Evolutionary conservation across 2,329 filamentous ascomycete species (phyloP).

Genomic region (Aspergillus brunneoviolaceus): DNA sequence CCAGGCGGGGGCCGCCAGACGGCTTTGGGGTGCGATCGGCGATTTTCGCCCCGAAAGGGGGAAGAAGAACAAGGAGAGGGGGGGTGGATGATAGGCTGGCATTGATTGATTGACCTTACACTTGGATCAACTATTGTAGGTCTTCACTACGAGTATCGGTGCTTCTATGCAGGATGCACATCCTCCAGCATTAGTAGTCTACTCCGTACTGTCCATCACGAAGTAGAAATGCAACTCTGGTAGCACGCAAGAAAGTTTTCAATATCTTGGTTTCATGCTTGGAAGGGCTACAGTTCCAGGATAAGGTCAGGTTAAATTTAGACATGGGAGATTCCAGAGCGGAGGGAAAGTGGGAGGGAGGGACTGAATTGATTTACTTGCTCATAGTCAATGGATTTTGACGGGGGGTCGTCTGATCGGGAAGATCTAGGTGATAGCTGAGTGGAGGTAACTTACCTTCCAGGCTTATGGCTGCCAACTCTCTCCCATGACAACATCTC

Average conservation of each 20-base stretch:
- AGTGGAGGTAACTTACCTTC: too few relatives aligned
- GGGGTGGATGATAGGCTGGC: constrained; percentile 12
- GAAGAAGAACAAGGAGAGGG: neutral
- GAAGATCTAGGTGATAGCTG: too few relatives aligned
- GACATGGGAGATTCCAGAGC: too few relatives aligned
- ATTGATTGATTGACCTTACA: constrained; percentile 10
- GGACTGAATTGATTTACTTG: neutral
- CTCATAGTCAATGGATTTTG: neutral
- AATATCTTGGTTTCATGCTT: neutral
- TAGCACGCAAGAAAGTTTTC: neutral
- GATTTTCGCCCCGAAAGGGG: neutral
- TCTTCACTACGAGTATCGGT: constrained; percentile 4
- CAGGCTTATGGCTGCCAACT: neutral
- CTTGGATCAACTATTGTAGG: constrained; percentile 1
- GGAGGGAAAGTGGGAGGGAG: neutral
- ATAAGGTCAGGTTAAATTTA: neutral
- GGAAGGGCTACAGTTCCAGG: neutral
- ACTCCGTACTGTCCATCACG: too few relatives aligned
- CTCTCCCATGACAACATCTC: constrained; percentile 3
- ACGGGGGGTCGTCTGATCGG: neutral
- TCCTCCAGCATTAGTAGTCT: neutral
- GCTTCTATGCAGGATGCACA: constrained; percentile 14
- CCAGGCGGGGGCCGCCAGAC: constrained; percentile 6
- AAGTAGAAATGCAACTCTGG: neutral
- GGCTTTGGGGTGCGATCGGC: constrained; percentile 9